These are phyloP conservation scores for Cryptosporidium ubiquitum DNA, from an alignment of 169 alveolate genomes.

Conservation along the genomic window DNA sequence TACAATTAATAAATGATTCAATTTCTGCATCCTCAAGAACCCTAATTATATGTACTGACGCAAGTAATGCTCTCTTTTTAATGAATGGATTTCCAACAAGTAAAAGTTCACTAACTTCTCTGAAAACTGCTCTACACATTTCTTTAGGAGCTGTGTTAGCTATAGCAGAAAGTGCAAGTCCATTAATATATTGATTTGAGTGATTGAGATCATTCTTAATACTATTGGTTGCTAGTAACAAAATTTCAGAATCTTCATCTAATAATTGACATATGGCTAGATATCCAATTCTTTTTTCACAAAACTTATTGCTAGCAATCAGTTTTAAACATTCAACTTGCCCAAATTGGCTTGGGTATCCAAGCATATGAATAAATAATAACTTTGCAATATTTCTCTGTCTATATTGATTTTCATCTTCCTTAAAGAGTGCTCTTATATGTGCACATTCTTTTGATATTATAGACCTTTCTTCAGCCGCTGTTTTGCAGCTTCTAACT, in stretches of 20 bases:
- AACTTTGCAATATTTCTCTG: constrained; percentile 97
- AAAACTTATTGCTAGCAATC: constrained; percentile 94
- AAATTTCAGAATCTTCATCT: constrained; percentile 97
- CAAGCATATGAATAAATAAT: constrained; percentile 95
- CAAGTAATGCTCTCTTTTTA: constrained; percentile 94
- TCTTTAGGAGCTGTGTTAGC: constrained; percentile 98
- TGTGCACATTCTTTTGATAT: constrained; percentile 98
- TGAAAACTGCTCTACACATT: constrained; percentile 95
- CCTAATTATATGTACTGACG: constrained; percentile 86
- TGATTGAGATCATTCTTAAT: constrained; percentile 96
- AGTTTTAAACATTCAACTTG: constrained; percentile 97
- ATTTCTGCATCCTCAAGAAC: constrained; percentile 75
- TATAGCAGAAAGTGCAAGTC: constrained; percentile 97
- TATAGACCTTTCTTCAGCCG: constrained; percentile 98
- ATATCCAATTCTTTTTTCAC: constrained; percentile 97
- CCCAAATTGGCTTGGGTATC: constrained; percentile 96
- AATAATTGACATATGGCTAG: constrained; percentile 95
- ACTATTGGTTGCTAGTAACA: constrained; percentile 97
- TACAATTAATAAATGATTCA: constrained; percentile 88
- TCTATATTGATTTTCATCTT: constrained; percentile 86
- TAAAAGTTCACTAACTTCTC: constrained; percentile 91
- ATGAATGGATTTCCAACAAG: constrained; percentile 93
- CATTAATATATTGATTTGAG: constrained; percentile 92
- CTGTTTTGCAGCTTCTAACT: constrained; percentile 97
- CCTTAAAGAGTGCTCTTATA: constrained; percentile 95